phyloP scores from a whole-genome alignment of 192 early-diverging fungal species.

The Coemansia sp. region DNA sequence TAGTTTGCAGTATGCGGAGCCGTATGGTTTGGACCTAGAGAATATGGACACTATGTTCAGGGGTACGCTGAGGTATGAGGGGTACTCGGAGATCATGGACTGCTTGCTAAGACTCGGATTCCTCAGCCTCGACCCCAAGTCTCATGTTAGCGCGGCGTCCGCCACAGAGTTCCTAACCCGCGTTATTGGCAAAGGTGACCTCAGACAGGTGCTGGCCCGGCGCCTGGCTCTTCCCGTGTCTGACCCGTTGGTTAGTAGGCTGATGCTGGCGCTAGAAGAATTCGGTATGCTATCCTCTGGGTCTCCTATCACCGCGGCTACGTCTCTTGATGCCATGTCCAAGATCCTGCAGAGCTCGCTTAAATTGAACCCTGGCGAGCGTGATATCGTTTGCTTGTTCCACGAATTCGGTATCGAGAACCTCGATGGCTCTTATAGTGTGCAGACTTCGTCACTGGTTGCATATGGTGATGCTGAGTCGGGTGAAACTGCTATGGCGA shows the following conservation, averaged over 20 bases:
- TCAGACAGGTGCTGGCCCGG: conserved; percentile 4
- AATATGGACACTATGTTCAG: conserved; percentile 89
- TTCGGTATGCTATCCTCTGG: conserved; percentile 31
- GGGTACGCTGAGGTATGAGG: conserved; percentile 90
- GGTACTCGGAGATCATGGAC: conserved; percentile 87
- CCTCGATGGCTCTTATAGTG: conserved; percentile 61
- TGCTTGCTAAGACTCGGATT: conserved; percentile 78
- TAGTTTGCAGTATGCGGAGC: conserved; percentile 82
- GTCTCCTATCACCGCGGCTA: conserved; percentile 29
- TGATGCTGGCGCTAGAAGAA: conserved; percentile 64
- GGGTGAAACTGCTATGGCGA: conserved; percentile 79
- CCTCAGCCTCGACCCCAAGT: conserved; percentile 58
- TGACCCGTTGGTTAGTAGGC: conserved; percentile 54
- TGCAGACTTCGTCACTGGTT: conserved; percentile 68
- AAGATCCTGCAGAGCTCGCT: conserved; percentile 74
- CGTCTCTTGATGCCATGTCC: conserved; percentile 84
- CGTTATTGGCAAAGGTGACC: conserved; percentile 12
- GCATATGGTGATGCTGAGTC: conserved; percentile 60
- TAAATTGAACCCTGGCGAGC: conserved; percentile 73
- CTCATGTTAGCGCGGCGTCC: conserved; percentile 26
- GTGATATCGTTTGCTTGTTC: conserved; percentile 92
- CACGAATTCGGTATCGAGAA: conserved; percentile 89
- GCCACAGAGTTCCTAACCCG: conserved; percentile 19
- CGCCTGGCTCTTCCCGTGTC: conserved; percentile 12
- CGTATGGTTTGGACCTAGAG: conserved; percentile 77